A percentile compares a stretch with the other conserved stretches of the same genome.
These are phyloP conservation scores for Aquilaria yunnanensis DNA, from an alignment of 345 rosid species.

Conservation along the genomic window DNA sequence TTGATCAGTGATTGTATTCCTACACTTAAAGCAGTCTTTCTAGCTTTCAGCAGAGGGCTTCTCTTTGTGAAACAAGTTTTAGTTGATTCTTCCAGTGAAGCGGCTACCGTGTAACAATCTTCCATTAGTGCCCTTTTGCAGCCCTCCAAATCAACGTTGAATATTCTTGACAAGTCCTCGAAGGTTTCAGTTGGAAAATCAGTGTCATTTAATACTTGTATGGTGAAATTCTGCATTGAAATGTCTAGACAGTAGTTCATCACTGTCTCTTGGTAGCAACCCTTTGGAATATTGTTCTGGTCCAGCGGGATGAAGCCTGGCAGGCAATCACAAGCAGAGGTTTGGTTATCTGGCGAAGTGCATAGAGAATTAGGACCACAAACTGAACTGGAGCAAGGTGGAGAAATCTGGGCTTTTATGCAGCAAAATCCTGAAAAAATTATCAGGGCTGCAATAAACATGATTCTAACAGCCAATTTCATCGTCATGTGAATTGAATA, in stretches of 20 bases:
- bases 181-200: conserved; percentile 14
- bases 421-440: conserved; percentile 3
- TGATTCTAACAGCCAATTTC: background rate
- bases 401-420: conserved; percentile 8
- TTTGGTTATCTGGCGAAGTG: conserved; percentile 16
- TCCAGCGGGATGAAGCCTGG: conserved; percentile 23
- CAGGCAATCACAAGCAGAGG: conserved; percentile 17
- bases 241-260: conserved; percentile 18
- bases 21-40: conserved; percentile 19
- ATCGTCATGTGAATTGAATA: too few species aligned
- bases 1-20: conserved; percentile 23
- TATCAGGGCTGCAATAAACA: conserved; percentile 3
- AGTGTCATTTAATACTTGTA: conserved; percentile 19
- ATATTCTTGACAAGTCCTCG: conserved; percentile 19
- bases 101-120: conserved; percentile 26
- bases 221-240: conserved; percentile 15
- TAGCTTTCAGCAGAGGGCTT: conserved; percentile 21
- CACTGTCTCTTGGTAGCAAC: conserved; percentile 21
- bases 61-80: conserved; percentile 17
- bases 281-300: conserved; percentile 11
- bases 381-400: conserved; percentile 8
- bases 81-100: conserved; percentile 13
- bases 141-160: conserved; percentile 16
- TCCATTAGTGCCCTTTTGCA: conserved; percentile 24
- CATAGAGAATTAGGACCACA: conserved; percentile 27